Evolutionary conservation across 129 eudicot genomes (phyloP), one percentile per base, ranked within the genome.

Genomic region (Dittrichia graveolens): DNA sequence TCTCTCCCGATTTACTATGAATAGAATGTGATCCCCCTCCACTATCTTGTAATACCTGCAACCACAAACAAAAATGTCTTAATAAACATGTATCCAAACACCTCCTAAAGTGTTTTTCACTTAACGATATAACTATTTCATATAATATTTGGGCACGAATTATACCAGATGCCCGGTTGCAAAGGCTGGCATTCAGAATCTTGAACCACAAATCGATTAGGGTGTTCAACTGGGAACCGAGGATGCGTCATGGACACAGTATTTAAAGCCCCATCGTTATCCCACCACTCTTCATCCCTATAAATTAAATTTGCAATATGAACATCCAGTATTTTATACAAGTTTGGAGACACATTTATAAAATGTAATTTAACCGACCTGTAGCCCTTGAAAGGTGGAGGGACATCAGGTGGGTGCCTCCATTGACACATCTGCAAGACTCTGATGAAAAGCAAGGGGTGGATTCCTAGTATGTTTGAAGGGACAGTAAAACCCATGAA

Each of bases 231-330:
- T 7, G 99, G 99, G 53, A 90, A 42, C 44, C 97, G 89, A 61
- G 99, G 96, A 74, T 94, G 95, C 55, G 95, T 90, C 97, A 90
- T 94, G 13, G 99, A 90, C 59, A 90, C 47, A 5, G 96, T 94
- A 86, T 94, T 94, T 70, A 94, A 75, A 4, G 99, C 97, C 12
- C 99, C 99, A 70, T 94, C 99, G 46, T 94, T 94, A 49, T 94
- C 99, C 97, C 99, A 90, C 97, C 99, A 94, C 63, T 94, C 97
- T 77, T 94, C 96, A 73, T 94, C 99, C 77, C 99, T 94, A 78
- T 52, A 80, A 64, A 43, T 40, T 14, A 10, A 42, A 73, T 24
- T 61, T 19, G 71, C 13, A 7, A 65, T 18, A 61, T 61, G 53
- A 50, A 61, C 34, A 77, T 47, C 18, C 64, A 11, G 4, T 42